Evolutionary conservation across 345 rosid genomes (phyloP), one percentile per base, ranked within the genome.

Genomic region (Eucalyptus urophylla): DNA sequence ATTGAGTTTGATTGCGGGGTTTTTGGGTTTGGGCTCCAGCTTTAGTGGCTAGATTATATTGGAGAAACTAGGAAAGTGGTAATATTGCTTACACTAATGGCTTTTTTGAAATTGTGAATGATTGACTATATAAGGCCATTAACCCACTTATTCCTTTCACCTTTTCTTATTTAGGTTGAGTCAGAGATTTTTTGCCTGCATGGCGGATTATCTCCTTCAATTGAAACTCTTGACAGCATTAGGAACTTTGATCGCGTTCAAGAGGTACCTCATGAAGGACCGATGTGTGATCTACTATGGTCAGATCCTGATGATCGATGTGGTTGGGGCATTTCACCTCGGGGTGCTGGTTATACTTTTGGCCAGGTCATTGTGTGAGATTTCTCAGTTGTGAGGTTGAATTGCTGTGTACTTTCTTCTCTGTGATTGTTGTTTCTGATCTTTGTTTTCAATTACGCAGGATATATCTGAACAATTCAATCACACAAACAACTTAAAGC

Each of bases 261-360:
- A 93, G 99, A 97, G 93, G 99, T 98, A 90, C 99, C 99, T 19
- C 98, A 97, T 80, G 99, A 98, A 93, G 99, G 99, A 51, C 98
- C 99, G 53, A 98, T 98, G 99, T 98, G 99, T 93, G 99, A 98
- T 92, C 95, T 98, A 58, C 93, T 98, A 90, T 98, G 99, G 99
- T 97, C 99, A 92, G 99, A 98, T 90, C 99, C 99, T 31, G 99
- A 98, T 90, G 99, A 98, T 89, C 93, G 99, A 56, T 97, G 99
- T 90, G 99, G 99, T 83, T 98, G 99, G 99, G 99, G 99, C 24
- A 98, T 98, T 91, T 98, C 99, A 89, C 99, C 99, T 31, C 96
- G 98, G 88, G 99, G 99, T 89, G 99, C 99, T 50, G 99, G 99
- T 86, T 97, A 97, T 92, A 97, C 99, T 80, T 97, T 97, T 93